phyloP scores from a whole-genome alignment of 2,329 filamentous ascomycete species.

The Furcasterigmium sp. region DNA sequence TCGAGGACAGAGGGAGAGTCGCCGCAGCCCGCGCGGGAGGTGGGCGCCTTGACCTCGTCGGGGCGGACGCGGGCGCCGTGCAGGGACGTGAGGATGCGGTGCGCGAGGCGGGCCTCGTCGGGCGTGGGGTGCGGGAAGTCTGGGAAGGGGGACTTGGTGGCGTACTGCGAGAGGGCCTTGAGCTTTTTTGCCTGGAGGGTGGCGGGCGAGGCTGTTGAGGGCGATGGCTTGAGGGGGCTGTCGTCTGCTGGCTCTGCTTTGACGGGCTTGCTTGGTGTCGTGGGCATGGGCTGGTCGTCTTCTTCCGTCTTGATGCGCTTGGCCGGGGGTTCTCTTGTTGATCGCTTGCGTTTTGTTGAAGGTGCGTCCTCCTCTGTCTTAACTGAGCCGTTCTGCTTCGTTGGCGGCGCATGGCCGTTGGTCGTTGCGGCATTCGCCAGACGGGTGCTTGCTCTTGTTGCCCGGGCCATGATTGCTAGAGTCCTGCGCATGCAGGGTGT shows the following conservation, averaged over 20 bases:
- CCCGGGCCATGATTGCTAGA: slow-evolving; percentile 6
- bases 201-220: slow-evolving; percentile 5
- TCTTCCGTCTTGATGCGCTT: slow-evolving; percentile 13
- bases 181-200: slow-evolving; percentile 36
- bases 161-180: slow-evolving; percentile 34
- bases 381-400: not conserved
- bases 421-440: slow-evolving; percentile 3
- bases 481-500: not conserved
- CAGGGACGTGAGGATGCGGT: slow-evolving; percentile 54
- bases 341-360: slow-evolving; percentile 7
- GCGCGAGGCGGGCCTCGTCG: slow-evolving; percentile 64
- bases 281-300: not conserved
- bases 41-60: slow-evolving; percentile 53
- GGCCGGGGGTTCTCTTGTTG: slow-evolving; percentile 2
- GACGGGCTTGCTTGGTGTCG: slow-evolving; percentile 1
- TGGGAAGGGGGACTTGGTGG: slow-evolving; percentile 56
- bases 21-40: slow-evolving; percentile 59
- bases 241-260: slow-evolving; percentile 9
- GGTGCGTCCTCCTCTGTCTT: not conserved
- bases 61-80: slow-evolving; percentile 64
- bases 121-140: slow-evolving; percentile 60
- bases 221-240: slow-evolving; percentile 1
- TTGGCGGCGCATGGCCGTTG: not conserved
- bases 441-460: slow-evolving; percentile 11
- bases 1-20: slow-evolving; percentile 45